Base-by-base conservation (phyloP, 345 rosid genomes). In the Camelina hispida region DNA sequence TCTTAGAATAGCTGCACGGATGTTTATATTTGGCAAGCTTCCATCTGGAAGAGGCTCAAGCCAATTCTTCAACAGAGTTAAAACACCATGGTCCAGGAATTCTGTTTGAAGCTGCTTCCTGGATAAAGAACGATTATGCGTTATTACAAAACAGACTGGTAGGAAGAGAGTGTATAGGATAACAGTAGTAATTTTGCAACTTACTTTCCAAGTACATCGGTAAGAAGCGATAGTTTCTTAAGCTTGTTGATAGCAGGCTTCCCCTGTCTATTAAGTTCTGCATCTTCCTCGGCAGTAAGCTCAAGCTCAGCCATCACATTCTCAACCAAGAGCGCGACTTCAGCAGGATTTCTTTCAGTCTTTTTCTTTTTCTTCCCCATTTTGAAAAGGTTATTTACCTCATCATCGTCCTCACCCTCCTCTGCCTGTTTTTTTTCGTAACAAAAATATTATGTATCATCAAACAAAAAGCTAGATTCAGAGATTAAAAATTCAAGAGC, bases 1-100 rank as follows among this genome's bases (percentile, higher is more conserved):
- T 81, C 51, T 79, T 83, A 95, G 78, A 77, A 95, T 83, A 65
- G 97, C 97, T 22, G 93, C 96, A 38, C 98, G 96, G 65, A 95
- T 95, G 72, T 95, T 95, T 77, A 89, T 90, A 79, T 88, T 92
- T 9, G 99, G 99, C 73, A 95, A 86, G 73, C 99, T 95, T 76
- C 97, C 96, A 84, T 95, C 98, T 44, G 99, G 99, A 80, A 92
- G 98, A 32, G 98, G 99, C 77, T 95, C 99, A 50, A 95, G 97
- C 99, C 99, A 92, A 74, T 86, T 90, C 89, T 90, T 95, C 70
- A 90, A 73, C 56, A 95, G 81, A 50, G 93, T 85, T 62, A 95
- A 62, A 46, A 95, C 99, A 62, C 99, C 99, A 78, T 95, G 98
- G 81, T 95, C 99, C 68, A 95, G 78, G 75, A 91, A 92, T 62